A percentile compares a stretch with the other conserved stretches of the same genome.
These are phyloP conservation scores for Amorphotheca resinae DNA, from an alignment of 495 filamentous ascomycete genomes.

Conservation along the genomic window DNA sequence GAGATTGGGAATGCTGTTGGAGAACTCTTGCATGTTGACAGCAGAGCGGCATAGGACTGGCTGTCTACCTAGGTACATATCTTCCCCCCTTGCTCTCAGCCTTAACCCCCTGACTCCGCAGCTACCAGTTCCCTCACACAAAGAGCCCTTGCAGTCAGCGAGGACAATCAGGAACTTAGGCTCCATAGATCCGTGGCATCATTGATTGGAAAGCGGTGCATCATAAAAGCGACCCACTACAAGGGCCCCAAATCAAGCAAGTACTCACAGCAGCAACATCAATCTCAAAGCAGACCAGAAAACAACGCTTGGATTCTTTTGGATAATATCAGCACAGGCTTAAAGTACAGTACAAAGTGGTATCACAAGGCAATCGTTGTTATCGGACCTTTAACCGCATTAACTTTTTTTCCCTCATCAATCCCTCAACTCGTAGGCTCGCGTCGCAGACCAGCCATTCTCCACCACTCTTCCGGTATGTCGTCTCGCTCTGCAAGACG, in stretches of 20 bases:
- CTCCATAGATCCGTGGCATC: no score
- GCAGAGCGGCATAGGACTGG: no score
- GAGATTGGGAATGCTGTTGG: no score
- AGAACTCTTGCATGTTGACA: no score
- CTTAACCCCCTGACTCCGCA: slow-evolving; percentile 4
- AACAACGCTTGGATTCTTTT: slow-evolving; percentile 8
- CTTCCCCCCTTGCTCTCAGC: not conserved
- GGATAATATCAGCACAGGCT: slow-evolving; percentile 1
- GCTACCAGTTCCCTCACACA: no score
- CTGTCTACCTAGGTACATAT: not conserved
- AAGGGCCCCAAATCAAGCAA: no score
- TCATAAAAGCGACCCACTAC: no score
- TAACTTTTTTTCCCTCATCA: not conserved
- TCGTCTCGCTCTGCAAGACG: slow-evolving; percentile 53
- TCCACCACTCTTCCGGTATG: slow-evolving; percentile 70
- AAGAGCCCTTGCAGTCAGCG: no score
- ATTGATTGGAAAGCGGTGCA: no score
- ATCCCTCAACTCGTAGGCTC: slow-evolving; percentile 17
- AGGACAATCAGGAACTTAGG: no score
- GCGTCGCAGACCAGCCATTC: slow-evolving; percentile 51
- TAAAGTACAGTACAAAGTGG: slow-evolving; percentile 18
- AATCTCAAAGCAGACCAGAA: not conserved
- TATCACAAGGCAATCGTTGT: slow-evolving; percentile 14
- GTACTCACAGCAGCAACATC: not conserved
- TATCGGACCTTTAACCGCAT: not conserved